Evolutionary conservation across 768 basidiomycete genomes (phyloP), one percentile per base, ranked within the genome.

Genomic region (Dentipellis sp.): DNA sequence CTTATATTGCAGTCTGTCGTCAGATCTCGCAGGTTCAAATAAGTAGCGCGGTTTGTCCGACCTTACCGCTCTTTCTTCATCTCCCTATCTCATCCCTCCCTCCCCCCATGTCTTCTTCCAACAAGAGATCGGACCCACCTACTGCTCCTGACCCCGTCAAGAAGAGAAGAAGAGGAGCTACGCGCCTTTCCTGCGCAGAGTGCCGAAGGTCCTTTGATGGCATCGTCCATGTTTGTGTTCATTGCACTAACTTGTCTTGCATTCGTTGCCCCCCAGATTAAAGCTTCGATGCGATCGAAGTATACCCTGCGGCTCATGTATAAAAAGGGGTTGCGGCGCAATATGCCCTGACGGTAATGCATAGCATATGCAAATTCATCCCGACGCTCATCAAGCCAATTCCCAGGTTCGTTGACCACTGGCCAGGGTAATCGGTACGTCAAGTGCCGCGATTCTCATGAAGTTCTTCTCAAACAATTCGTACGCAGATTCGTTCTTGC

Each of bases 381-480:
- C 54, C 47, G 16, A 47, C 45, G 37, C 17, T 34, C 48, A 54
- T 42, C 45, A 55, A 46, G n/a, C 51, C 35, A 36, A 49, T 50
- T 56, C 53, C 29, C 74, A 88, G 86, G 87, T 52, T 88, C 86
- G 10, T 72, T 90, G 47, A 89, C 87, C 10, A 90, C 88, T 49
- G 88, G 88, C 8, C 84, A 88, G 68, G 88, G 88, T 14, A 89
- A 88, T 74, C 80, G 86, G 86, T 86, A 62, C 50, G 72, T 64
- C 53, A n/a, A 29, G 42, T 12, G 19, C 46, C 8, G 48, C 48
- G 22, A 50, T 37, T 49, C 42, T 59, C 61, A 23, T 50, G 29
- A 47, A 61, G 52, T 56, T 50, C 16, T 54, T 58, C 40, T 60
- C 21, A 6, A 29, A 29, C 29, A 29, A 6, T 3, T 29, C 6